These are phyloP conservation scores for Colletotrichum higginsianum DNA, from an alignment of 2,329 filamentous ascomycete genomes.

Conservation along the genomic window DNA sequence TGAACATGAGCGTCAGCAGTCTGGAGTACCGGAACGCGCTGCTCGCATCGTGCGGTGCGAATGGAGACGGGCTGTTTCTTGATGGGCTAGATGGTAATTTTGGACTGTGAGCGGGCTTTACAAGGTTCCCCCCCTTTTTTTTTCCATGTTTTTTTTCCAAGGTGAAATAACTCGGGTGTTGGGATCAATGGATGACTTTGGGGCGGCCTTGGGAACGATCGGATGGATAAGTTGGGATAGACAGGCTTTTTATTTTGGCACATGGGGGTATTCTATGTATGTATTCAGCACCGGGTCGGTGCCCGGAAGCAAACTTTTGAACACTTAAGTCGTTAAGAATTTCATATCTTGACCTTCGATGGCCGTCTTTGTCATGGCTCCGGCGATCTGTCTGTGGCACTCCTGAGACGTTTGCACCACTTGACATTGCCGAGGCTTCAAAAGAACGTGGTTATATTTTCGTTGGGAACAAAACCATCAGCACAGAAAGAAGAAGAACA, in stretches of 20 bases:
- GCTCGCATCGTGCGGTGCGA: conserved; percentile 43
- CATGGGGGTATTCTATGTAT: neutral
- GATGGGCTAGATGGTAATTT: conserved; percentile 61
- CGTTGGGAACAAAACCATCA: too few species aligned
- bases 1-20: conserved; percentile 50
- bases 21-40: conserved; percentile 54
- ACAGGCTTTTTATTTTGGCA: neutral
- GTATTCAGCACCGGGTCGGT: neutral
- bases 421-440: too few species aligned
- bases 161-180: neutral
- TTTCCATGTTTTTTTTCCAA: too few species aligned
- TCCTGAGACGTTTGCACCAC: too few species aligned
- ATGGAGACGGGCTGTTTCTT: conserved; percentile 49
- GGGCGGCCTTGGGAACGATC: neutral
- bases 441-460: too few species aligned
- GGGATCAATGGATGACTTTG: neutral
- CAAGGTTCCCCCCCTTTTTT: too few species aligned
- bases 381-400: neutral
- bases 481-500: too few species aligned
- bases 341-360: neutral
- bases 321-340: neutral
- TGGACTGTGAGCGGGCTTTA: conserved; percentile 50
- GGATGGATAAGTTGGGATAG: neutral
- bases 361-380: neutral
- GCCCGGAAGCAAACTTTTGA: neutral